Evolutionary conservation across 768 basidiomycete species (phyloP), one percentile per base, ranked within the genome.

Genomic region (Suillus bovinus): DNA sequence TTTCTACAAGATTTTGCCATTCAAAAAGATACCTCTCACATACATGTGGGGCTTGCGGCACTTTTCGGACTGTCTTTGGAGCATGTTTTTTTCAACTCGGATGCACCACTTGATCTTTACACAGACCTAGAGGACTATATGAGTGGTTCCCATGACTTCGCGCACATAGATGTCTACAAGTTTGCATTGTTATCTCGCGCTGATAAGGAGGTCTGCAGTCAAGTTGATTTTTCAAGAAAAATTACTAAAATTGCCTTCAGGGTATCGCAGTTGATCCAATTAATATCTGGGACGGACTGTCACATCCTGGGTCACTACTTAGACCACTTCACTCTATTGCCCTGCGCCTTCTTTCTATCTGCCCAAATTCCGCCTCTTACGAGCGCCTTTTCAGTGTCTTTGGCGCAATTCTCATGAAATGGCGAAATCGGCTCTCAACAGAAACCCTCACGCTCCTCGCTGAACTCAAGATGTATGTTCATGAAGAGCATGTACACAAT

Each of bases 351-450:
- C 56, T 68, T 9, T 61, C 63, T 17, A 59, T 68, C 22, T 62
- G 34, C 54, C 57, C 67, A 5, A 68, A 68, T 44, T 66, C 67
- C 11, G 67, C 66, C 20, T 49, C 57, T 24, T 68, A 63, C 49
- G 66, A 68, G 33, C 56, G 50, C 6, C 56, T 64, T 16, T 68
- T 68, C 61, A 68, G 67, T 29, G 24, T 46, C 7, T 68, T 68
- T 63, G 67, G 67, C 6, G 42, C 29, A 2, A 66, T 63, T 49
- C 61, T 68, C 29, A 68, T 55, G 2, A 63, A 59, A 52, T 62
- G 52, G 47, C 58, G 49, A 16, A 36, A 34, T 56, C 10, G 33
- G 6, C 41, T 38, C 27, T 56, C 22, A 41, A 41, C 27, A n/a
- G 55, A 56, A n/a, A 44, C 42, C 42, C 20, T 44, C 42, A 44